Base-by-base conservation (phyloP, 2,329 filamentous ascomycete species). In the Dendrostoma leiphaemia region DNA sequence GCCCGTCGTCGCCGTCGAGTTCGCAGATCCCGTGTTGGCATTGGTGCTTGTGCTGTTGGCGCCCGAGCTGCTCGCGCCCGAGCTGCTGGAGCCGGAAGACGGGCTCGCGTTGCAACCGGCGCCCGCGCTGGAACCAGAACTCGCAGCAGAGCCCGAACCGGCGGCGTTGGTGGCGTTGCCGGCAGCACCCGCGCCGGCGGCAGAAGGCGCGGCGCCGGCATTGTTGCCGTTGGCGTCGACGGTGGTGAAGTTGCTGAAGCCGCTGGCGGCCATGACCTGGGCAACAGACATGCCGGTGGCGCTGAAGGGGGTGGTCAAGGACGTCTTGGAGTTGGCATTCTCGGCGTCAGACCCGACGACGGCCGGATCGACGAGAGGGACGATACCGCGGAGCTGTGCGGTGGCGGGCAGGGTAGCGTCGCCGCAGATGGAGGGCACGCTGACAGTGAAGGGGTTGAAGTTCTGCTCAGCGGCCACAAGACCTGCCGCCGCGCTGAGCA, bases 401-500 rank as follows among this genome's bases (percentile, higher is more conserved):
- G 80, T 86, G 34, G 74, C 77, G n/a, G 85, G 85, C 1, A 88
- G 77, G 32, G 74, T 73, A 2, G 82, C 71, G 54, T 87, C 83
- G 21, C 73, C 77, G 65, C 85, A 88, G 63, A 88, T 79, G 54
- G 76, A 80, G 21, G 80, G 82, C 17, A 80, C 74, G 62, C 71
- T 72, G 56, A 79, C 77, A 54, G 67, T 77, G 62, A 83, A 86
- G 53, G 81, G 82, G 72, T 88, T 88, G 73, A 86, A 86, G 77
- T 88, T 88, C 68, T 86, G 83, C 74, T 87, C 84, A 2, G 84
- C 84, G 26, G 80, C 78, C n/a, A 88, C 84, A 23, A 88, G 74
- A 19, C 77, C 79, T 57, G 77, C 78, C 21, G 86, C 86, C n/a
- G 83, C 85, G 5, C 77, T 75, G 55, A 89, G 74, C 57, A 85